These are phyloP conservation scores for Penicillium sclerotiorum DNA, from an alignment of 2,329 filamentous ascomycete genomes.

Conservation along the genomic window DNA sequence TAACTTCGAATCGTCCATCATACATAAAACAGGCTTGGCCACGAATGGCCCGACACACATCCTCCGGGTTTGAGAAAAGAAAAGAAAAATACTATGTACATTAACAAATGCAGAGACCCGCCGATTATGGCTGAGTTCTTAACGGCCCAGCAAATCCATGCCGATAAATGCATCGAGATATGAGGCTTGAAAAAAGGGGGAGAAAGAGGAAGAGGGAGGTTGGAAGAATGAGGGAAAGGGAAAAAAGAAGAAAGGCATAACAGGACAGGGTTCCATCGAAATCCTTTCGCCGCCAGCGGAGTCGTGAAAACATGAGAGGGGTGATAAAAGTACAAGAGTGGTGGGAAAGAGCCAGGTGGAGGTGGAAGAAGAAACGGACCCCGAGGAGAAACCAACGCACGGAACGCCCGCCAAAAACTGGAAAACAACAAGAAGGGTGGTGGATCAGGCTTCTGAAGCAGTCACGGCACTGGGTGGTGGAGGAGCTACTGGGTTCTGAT, in stretches of 20 bases:
- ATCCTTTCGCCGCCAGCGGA: constrained; percentile 22
- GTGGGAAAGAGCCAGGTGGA: constrained; percentile 20
- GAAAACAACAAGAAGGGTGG: constrained; percentile 18
- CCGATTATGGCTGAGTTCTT: not conserved
- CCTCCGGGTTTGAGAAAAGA: constrained; percentile 11
- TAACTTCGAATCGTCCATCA: constrained; percentile 42
- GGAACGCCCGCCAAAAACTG: constrained; percentile 42
- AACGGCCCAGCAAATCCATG: constrained; percentile 1
- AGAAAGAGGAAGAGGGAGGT: not conserved
- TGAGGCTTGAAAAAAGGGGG: constrained; percentile 12
- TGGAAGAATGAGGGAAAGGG: not conserved
- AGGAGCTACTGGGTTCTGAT: constrained; percentile 31
- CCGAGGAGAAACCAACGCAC: constrained; percentile 17
- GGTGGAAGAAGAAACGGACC: constrained; percentile 28
- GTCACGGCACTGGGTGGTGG: constrained; percentile 33
- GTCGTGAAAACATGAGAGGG: constrained; percentile 26
- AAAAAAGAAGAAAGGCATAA: constrained; percentile 13
- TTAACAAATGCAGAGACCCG: constrained; percentile 32
- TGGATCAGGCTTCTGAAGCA: constrained; percentile 34
- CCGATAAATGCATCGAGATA: constrained; percentile 14
- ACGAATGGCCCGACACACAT: constrained; percentile 15
- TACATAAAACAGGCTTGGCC: constrained; percentile 21
- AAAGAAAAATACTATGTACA: constrained; percentile 41
- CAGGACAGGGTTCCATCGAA: constrained; percentile 16
- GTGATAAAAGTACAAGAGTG: constrained; percentile 36